phyloP scores from a whole-genome alignment of 768 basidiomycete genomes.

The Collybia sp. region DNA sequence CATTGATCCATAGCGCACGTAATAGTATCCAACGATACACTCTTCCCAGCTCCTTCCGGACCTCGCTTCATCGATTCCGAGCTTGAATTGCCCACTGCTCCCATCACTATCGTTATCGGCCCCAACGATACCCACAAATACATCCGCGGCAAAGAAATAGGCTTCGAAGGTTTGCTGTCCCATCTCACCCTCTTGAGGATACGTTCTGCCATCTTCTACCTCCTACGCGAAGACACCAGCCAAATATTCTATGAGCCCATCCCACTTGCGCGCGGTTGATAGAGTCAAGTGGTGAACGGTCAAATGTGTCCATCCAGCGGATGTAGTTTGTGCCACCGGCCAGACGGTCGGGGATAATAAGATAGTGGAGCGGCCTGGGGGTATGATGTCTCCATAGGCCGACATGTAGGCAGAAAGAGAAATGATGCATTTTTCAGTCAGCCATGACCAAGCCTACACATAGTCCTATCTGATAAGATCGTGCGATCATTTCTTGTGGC shows the following conservation, averaged over 20 bases:
- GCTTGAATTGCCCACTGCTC: slow-evolving; percentile 15
- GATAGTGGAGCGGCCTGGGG: slow-evolving; percentile 13
- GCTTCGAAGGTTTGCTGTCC: slow-evolving; percentile 53
- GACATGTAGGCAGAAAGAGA: slow-evolving; percentile 39
- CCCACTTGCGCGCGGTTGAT: slow-evolving; percentile 27
- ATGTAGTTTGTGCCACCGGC: slow-evolving; percentile 23
- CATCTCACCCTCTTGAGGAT: slow-evolving; percentile 74
- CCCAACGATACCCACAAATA: slow-evolving; percentile 59
- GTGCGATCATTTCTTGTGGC: background rate
- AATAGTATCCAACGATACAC: slow-evolving; percentile 74
- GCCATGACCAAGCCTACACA: too few species aligned
- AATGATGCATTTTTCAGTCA: too few species aligned
- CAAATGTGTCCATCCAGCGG: slow-evolving; percentile 21
- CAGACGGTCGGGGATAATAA: slow-evolving; percentile 46
- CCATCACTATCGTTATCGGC: slow-evolving; percentile 15
- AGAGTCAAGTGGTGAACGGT: slow-evolving; percentile 51
- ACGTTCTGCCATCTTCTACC: slow-evolving; percentile 73
- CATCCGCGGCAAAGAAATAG: slow-evolving; percentile 78
- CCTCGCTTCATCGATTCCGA: slow-evolving; percentile 38
- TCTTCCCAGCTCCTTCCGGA: slow-evolving; percentile 58
- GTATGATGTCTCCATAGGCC: slow-evolving; percentile 65
- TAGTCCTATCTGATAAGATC: slow-evolving; percentile 1
- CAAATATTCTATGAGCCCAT: slow-evolving; percentile 59
- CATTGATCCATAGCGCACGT: slow-evolving; percentile 35
- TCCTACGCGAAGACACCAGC: slow-evolving; percentile 62